A percentile compares a stretch with the other conserved stretches of the same genome.
phyloP scores from a whole-genome alignment of 768 basidiomycete genomes.

The Lactarius trivialis region DNA sequence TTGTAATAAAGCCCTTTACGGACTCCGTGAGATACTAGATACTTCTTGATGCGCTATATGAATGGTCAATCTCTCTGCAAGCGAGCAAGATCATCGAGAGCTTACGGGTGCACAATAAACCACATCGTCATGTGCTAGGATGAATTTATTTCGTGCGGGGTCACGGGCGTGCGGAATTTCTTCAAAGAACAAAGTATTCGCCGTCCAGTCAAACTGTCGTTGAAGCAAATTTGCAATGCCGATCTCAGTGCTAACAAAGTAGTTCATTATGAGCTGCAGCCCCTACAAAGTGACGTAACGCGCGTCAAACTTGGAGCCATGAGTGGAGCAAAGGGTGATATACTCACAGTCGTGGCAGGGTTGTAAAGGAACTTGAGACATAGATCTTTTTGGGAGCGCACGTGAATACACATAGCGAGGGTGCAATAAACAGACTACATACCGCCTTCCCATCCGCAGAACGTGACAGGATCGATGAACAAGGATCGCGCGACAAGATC shows the following conservation, averaged over 20 bases:
- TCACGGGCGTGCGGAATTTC: constrained; percentile 79
- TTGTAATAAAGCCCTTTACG: constrained; percentile 60
- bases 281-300: constrained; percentile 40
- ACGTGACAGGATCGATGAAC: constrained; percentile 86
- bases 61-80: background rate
- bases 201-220: constrained; percentile 78
- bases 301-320: constrained; percentile 9
- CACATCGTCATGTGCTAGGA: constrained; percentile 77
- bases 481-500: constrained; percentile 67
- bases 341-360: constrained; percentile 52
- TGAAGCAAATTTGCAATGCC: constrained; percentile 83
- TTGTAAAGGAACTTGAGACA: constrained; percentile 89
- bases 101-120: constrained; percentile 70
- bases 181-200: constrained; percentile 86
- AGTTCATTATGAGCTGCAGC: constrained; percentile 73
- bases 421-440: constrained; percentile 25
- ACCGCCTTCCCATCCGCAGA: constrained; percentile 95
- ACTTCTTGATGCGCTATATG: constrained; percentile 59
- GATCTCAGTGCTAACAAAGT: constrained; percentile 82
- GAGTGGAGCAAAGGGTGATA: background rate
- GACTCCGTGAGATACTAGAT: constrained; percentile 70
- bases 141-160: constrained; percentile 56
- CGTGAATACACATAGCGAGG: background rate
- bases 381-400: constrained; percentile 49
- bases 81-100: background rate